Conservation (phyloP, 1,284 basidiomycete species). For the Heterobasidion occidentale region DNA sequence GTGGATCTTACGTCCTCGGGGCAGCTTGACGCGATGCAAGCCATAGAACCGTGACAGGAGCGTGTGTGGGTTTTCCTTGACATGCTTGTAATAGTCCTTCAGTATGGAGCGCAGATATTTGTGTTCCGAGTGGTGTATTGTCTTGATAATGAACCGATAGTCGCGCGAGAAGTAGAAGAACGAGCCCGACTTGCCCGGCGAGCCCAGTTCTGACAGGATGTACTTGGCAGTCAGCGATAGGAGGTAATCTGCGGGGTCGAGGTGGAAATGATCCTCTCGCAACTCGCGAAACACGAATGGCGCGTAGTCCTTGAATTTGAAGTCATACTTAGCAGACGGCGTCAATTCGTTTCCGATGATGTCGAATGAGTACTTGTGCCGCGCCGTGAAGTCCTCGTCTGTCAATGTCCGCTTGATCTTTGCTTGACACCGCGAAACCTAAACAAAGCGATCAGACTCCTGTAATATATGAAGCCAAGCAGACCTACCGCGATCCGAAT, state of each 20-base stretch:
- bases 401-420: constrained; percentile 85
- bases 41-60: constrained; percentile 94
- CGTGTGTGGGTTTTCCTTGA: constrained; percentile 90
- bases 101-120: constrained; percentile 87
- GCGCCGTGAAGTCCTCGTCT: constrained; percentile 81
- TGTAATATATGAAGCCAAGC: constrained; percentile 14
- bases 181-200: constrained; percentile 95
- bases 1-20: constrained; percentile 91
- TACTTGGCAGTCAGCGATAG: constrained; percentile 95
- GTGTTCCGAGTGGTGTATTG: constrained; percentile 92
- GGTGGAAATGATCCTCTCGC: constrained; percentile 89
- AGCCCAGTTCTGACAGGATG: constrained; percentile 97
- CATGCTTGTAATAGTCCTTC: constrained; percentile 81
- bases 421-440: constrained; percentile 94
- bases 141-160: constrained; percentile 99
- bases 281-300: constrained; percentile 97
- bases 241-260: constrained; percentile 96
- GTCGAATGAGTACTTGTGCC: constrained; percentile 97
- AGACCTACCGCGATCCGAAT: constrained; percentile 85
- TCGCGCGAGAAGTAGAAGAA: constrained; percentile 99
- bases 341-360: constrained; percentile 98
- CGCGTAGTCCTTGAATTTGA: constrained; percentile 99
- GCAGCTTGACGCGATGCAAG: constrained; percentile 94
- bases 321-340: constrained; percentile 93
- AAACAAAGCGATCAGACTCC: neutral